Base-by-base conservation (phyloP, 1,284 basidiomycete genomes). In the Austroboletus niveus region DNA sequence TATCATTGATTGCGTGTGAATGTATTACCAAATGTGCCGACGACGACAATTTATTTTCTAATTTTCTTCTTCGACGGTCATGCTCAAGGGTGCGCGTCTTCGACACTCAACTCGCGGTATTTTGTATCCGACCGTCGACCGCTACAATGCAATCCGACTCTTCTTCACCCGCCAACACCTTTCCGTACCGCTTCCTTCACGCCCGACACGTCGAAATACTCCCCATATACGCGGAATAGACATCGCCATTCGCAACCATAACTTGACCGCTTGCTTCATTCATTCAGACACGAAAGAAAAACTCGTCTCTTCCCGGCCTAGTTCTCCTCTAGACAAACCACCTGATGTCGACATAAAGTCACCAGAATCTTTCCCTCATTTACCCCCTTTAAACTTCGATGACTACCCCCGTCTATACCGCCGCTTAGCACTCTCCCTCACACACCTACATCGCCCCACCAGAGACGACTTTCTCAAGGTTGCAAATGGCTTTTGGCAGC, bases 401-500 rank as follows among this genome's bases (percentile, higher is more conserved):
- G 84, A 92, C 61, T 94, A 94, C 64, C 82, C 91, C 8, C 81
- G 78, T 6, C 87, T 92, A 66, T 90, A 93, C 59, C 84, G 82
- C 44, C 81, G 85, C 17, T 76, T 94, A 15, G 88, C 87, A 1
- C 66, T 80, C 60, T 87, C 86, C 24, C 71, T 90, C 29, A 89
- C 89, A 4, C 85, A 92, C 60, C 74, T 87, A n/a, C 86, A 90
- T 60, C 76, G 89, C 42, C 93, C 92, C 0, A 90, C 89, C 0
- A 82, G 86, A 47, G 92, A 95, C 45, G 93, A 98, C 62, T 85
- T 98, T 52, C 77, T 99, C 36, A 82, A 82, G 27, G 87, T 94
- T 4, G 87, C 96, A 4, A 89, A 82, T 42, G 86, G 88, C 8
- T 94, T 95, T 70, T 96, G 93, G 88, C 84, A 96, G 59, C 84